Evolutionary conservation across 2,329 filamentous ascomycete species (phyloP), one percentile per base, ranked within the genome.

Genomic region (Eutypella sp.): DNA sequence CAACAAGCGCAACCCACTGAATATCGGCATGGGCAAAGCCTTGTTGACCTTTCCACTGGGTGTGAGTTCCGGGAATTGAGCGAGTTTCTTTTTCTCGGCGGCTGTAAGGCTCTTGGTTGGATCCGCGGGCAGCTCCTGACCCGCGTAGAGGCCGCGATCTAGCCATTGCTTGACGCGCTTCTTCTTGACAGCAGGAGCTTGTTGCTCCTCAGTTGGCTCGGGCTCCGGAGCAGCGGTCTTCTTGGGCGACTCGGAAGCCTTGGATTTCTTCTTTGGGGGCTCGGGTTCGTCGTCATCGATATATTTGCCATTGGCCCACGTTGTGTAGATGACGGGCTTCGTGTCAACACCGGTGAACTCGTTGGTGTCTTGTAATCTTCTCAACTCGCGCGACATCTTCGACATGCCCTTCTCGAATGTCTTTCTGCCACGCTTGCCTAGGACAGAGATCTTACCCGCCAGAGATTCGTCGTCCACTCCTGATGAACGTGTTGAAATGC

Each of bases 101-200:
- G 66, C 45, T 3, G 69, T 74, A n/a, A 82, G 66, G 4, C 75
- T 73, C 54, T 73, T 69, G 39, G 62, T 62, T 7, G 70, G 60
- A 46, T 80, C 74, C 6, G 60, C 52, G 1, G 77, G 75, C 6
- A 67, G 68, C 24, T 83, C 75, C 64, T 96, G 92, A 23, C 93
- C 93, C 1, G 89, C 84, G 60, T 95, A 97, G 13, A 97, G 74
- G 9, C 92, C 93, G 63, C 90, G 87, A 43, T 76, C 74, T 44
- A 95, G 73, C 79, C 87, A 97, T 54, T 82, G 83, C 72, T 95
- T 95, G 42, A 73, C 68, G 31, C 72, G 74, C 46, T 76, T 70
- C 52, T 70, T 67, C 50, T 66, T 70, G 22, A 64, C 57, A 11
- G 52, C 54, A 10, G 65, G 60, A 6, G 64, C 56, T 20, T 67